Base-by-base conservation (phyloP, 768 basidiomycete genomes). In the Phylloporus sp. region DNA sequence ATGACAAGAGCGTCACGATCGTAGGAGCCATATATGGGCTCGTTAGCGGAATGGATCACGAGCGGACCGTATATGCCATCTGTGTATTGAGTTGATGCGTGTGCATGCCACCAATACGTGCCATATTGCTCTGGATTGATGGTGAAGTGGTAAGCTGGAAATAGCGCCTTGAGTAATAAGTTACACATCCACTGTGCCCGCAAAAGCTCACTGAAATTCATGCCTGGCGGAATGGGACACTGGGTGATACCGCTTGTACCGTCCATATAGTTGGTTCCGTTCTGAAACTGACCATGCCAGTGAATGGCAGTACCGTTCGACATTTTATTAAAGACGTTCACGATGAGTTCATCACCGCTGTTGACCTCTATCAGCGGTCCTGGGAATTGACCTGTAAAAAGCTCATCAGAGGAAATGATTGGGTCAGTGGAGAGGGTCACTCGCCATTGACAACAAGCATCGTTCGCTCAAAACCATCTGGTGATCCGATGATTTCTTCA, bases 171-270 rank as follows among this genome's bases (percentile, higher is more conserved):
- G 5, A 55, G 47, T 45, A 42, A 28, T 20, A 27, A 22, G 8
- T 26, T 18, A 9, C 11, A 8, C 28, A 28, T 29, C 31, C 26
- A 26, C 13, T 13, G 38, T 8, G 28, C 2, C 20, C 42, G 34
- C 39, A 49, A 2, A 28, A 6, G n/a, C 56, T 68, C 53, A 78
- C 67, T 49, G 28, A 68, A 68, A 47, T 72, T 73, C 56, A 70
- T 63, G 22, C 77, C 77, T 4, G 79, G 72, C n/a, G 79, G 79
- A 29, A 80, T 80, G 10, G 76, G 75, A 56, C 80, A 80, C 57
- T 80, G 73, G 1, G 79, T 76, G 39, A 80, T 70, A 9, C 71
- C 73, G 8, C 60, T 64, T 0, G 76, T 72, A 2, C 79, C 79
- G 47, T 80, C 79, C 58, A 74, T 78, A 54, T 70, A 78, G 50